Evolutionary conservation across 768 basidiomycete genomes (phyloP).

Genomic region (Tremella yokohamensis): DNA sequence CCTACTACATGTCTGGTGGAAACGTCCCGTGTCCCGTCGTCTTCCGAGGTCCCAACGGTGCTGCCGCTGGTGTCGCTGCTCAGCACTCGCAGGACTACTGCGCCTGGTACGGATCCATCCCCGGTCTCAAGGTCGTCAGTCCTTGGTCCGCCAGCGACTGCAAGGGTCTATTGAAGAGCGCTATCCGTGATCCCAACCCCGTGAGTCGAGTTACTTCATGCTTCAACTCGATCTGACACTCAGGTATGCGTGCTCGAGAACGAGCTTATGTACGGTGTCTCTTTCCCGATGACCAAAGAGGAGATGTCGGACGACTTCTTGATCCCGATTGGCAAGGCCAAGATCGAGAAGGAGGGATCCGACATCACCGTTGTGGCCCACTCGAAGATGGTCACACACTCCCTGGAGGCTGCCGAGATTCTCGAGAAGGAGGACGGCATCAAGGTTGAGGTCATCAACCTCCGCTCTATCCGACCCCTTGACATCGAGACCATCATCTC

Average conservation of each 20-base stretch:
- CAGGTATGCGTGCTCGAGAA: slow-evolving; percentile 93
- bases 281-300: slow-evolving; percentile 92
- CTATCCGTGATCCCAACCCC: slow-evolving; percentile 97
- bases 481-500: slow-evolving; percentile 96
- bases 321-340: slow-evolving; percentile 94
- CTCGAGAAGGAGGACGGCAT: slow-evolving; percentile 89
- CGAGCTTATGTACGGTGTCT: slow-evolving; percentile 96
- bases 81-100: slow-evolving; percentile 98
- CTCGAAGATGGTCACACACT: slow-evolving; percentile 95
- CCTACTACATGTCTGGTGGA: slow-evolving; percentile 99
- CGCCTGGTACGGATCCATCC: slow-evolving; percentile 72
- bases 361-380: slow-evolving; percentile 96
- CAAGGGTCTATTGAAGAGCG: slow-evolving; percentile 94
- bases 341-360: slow-evolving; percentile 85
- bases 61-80: slow-evolving; percentile 91
- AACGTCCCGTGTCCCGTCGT: slow-evolving; percentile 98
- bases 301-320: slow-evolving; percentile 94
- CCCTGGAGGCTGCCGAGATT: slow-evolving; percentile 85
- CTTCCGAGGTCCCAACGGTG: slow-evolving; percentile 99
- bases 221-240: neutral
- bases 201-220: slow-evolving; percentile 45
- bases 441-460: slow-evolving; percentile 96
- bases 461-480: slow-evolving; percentile 78
- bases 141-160: slow-evolving; percentile 99
- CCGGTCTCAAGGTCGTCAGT: slow-evolving; percentile 94